phyloP scores from a whole-genome alignment of 768 basidiomycete species.

The Zangia roseola region DNA sequence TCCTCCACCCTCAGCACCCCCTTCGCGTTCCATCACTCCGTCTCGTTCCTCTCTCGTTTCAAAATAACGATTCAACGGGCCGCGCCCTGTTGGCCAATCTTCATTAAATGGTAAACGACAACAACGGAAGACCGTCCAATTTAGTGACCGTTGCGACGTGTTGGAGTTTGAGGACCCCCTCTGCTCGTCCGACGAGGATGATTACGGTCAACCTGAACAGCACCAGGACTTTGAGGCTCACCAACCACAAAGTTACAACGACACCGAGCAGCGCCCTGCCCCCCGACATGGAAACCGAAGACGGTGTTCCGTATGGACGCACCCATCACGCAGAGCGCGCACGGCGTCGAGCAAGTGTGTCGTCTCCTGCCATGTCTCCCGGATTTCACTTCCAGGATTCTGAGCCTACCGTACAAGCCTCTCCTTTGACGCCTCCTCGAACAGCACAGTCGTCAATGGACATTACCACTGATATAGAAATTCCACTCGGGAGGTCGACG shows the following conservation, averaged over 20 bases:
- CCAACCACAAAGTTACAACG: constrained; percentile 12
- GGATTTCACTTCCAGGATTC: constrained; percentile 36
- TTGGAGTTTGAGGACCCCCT: constrained; percentile 71
- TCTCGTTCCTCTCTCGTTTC: constrained; percentile 69
- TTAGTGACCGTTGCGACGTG: constrained; percentile 78
- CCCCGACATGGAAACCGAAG: constrained; percentile 56
- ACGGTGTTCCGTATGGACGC: constrained; percentile 61
- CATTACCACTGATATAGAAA: constrained; percentile 7
- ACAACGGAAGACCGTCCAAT: constrained; percentile 80
- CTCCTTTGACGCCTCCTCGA: constrained; percentile 25
- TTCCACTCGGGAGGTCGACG: constrained; percentile 38
- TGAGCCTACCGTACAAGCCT: constrained; percentile 11
- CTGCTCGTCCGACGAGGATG: constrained; percentile 38
- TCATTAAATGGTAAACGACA: constrained; percentile 40
- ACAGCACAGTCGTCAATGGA: constrained; percentile 25
- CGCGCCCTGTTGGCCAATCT: constrained; percentile 51
- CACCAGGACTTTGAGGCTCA: constrained; percentile 8
- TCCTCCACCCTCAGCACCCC: constrained; percentile 43
- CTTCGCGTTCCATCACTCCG: constrained; percentile 29
- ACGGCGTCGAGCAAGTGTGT: constrained; percentile 31
- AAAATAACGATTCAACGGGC: constrained; percentile 73
- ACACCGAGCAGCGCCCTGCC: constrained; percentile 35
- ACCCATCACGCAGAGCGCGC: constrained; percentile 59
- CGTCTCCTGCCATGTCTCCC: constrained; percentile 34
- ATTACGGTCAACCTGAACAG: constrained; percentile 22